phyloP scores from a whole-genome alignment of 2,329 filamentous ascomycete species.

The Botrytis fabae region DNA sequence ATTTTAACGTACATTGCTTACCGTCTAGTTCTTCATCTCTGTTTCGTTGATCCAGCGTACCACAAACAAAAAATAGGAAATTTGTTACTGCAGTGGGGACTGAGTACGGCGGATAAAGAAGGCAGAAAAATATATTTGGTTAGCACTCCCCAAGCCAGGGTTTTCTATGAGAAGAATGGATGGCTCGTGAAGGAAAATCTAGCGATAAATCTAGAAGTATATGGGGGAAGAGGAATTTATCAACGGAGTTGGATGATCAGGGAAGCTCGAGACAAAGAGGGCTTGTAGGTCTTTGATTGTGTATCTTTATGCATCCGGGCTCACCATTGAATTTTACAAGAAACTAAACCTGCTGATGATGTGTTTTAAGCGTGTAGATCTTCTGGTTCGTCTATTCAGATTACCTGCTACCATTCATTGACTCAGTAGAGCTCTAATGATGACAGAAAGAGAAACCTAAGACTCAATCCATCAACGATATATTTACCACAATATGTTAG shows the following conservation, averaged over 20 bases:
- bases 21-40: conserved; percentile 26
- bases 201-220: conserved; percentile 26
- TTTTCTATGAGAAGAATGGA: conserved; percentile 34
- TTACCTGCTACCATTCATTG: neutral
- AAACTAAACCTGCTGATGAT: neutral
- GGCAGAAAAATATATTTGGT: conserved; percentile 27
- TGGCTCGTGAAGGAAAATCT: conserved; percentile 37
- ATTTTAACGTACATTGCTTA: neutral
- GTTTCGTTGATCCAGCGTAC: conserved; percentile 31
- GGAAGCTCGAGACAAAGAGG: neutral
- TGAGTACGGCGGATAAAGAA: conserved; percentile 25
- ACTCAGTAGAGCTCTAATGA: neutral
- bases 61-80: conserved; percentile 30
- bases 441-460: fast-evolving
- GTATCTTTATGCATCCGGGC: neutral
- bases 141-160: conserved; percentile 30
- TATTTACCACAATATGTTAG: neutral
- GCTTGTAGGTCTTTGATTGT: neutral
- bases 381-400: neutral
- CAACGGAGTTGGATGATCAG: conserved; percentile 30
- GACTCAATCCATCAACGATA: neutral
- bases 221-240: conserved; percentile 30
- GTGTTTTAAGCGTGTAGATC: too few species aligned
- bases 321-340: neutral
- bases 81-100: conserved; percentile 26